A percentile compares a stretch with the other conserved stretches of the same genome.
Conservation (phyloP, 768 basidiomycete species). For the Dentipellis sp. region DNA sequence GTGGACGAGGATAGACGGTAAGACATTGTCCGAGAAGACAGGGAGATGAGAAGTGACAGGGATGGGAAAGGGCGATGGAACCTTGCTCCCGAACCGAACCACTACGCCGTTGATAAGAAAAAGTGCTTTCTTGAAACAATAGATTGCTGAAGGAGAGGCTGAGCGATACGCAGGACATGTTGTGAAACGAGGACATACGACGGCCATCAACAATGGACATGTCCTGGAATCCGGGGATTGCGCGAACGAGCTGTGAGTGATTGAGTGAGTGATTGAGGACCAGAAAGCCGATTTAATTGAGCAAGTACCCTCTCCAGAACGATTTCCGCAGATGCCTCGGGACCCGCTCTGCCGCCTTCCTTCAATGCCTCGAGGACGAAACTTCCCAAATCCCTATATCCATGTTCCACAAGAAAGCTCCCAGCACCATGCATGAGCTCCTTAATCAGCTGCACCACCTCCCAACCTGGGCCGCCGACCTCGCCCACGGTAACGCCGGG, state of each 20-base stretch:
- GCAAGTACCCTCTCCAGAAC: conserved; percentile 52
- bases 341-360: conserved; percentile 33
- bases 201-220: conserved; percentile 57
- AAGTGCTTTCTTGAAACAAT: conserved; percentile 85
- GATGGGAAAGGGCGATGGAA: conserved; percentile 49
- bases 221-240: conserved; percentile 78
- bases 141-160: conserved; percentile 44
- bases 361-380: conserved; percentile 67
- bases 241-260: conserved; percentile 52
- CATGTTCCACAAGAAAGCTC: conserved; percentile 41
- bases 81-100: conserved; percentile 52
- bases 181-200: conserved; percentile 32
- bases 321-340: conserved; percentile 38
- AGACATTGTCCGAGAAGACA: conserved; percentile 72
- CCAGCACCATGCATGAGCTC: conserved; percentile 67
- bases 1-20: conserved; percentile 76
- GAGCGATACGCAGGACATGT: not conserved
- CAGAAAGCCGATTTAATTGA: not conserved
- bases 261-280: not conserved
- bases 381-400: conserved; percentile 62
- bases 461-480: conserved; percentile 64
- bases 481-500: conserved; percentile 67
- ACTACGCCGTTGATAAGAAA: conserved; percentile 67
- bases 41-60: conserved; percentile 52
- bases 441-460: conserved; percentile 62